A percentile compares a stretch with the other conserved stretches of the same genome.
Evolutionary conservation across 768 basidiomycete genomes (phyloP).

Genomic region (Psilocybe tampanensis): DNA sequence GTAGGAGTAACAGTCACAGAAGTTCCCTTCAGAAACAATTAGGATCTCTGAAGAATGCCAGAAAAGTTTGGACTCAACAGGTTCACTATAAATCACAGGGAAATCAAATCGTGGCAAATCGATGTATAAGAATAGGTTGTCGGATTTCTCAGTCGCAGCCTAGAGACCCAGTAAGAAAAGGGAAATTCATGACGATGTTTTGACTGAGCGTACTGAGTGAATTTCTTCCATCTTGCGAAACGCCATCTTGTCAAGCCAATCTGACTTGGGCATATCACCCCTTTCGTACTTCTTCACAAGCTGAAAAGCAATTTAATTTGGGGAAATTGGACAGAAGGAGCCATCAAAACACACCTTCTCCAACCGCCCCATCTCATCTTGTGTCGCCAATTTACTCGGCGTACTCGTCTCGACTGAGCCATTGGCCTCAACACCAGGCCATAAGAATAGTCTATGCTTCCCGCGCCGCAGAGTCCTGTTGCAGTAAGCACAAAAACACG

Average conservation of each 20-base stretch:
- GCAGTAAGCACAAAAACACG: neutral
- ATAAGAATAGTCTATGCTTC: conserved; percentile 86
- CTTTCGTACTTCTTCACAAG: conserved; percentile 95
- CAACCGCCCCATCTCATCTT: conserved; percentile 94
- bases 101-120: conserved; percentile 97
- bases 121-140: conserved; percentile 94
- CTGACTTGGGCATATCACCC: conserved; percentile 90
- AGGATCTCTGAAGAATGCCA: neutral
- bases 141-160: conserved; percentile 90
- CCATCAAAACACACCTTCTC: conserved; percentile 68
- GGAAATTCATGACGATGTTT: neutral
- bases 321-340: neutral
- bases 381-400: conserved; percentile 78
- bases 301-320: conserved; percentile 32
- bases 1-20: conserved; percentile 34
- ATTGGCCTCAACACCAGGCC: conserved; percentile 86
- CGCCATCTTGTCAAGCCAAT: conserved; percentile 93
- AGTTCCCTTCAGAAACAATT: conserved; percentile 21
- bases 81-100: conserved; percentile 93
- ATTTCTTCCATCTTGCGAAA: conserved; percentile 96
- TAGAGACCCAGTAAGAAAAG: conserved; percentile 28
- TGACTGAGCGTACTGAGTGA: conserved; percentile 66
- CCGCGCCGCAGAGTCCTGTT: conserved; percentile 83
- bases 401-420: conserved; percentile 80
- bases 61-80: conserved; percentile 45